Evolutionary conservation across 1,139 yeast species (phyloP), one percentile per base, ranked within the genome.

Genomic region (Debaryomyces sp.): DNA sequence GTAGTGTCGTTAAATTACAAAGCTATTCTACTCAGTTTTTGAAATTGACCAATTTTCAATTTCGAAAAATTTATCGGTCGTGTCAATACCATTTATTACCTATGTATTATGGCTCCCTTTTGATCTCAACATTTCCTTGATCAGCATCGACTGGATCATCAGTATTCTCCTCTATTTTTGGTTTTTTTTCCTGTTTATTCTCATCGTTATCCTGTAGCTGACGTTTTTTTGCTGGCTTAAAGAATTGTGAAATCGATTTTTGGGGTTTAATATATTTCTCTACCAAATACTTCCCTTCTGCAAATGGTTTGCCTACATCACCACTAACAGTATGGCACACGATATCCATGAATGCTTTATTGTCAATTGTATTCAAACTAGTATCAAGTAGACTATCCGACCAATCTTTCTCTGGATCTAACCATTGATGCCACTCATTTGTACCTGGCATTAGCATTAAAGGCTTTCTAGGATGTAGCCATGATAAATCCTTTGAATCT

Each of bases 381-480:
- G 69, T 59, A 2, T 72, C 72, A 26, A 83, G 63, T 58, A 57
- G 60, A 49, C 50, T 35, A 8, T 63, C 66, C 26, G 66, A 63
- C 79, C 82, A 75, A 22, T 63, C 73, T 50, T 67, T 54, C 0
- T 66, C 61, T 0, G 83, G 80, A 51, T 81, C 70, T 41, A 89
- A 63, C 96, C 97, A 89, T 6, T 64, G 61, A 12, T 75, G 62
- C 81, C 92, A 84, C 27, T 72, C 80, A 18, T 68, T 54, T 0
- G 84, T 68, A 1, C 79, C 81, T 0, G 91, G 89, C 29, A 70
- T 73, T 5, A 90, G 52, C 32, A 89, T 76, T 2, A 88, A 72
- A 0, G 97, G 97, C 80, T 89, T 89, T 24, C 97, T 71, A 1
- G 71, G 64, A 62, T 91, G 97, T 5, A 91, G 66, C 89, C 92